Evolutionary conservation across 257 asterid genomes (phyloP).

Genomic region (Fraxinus excelsior): DNA sequence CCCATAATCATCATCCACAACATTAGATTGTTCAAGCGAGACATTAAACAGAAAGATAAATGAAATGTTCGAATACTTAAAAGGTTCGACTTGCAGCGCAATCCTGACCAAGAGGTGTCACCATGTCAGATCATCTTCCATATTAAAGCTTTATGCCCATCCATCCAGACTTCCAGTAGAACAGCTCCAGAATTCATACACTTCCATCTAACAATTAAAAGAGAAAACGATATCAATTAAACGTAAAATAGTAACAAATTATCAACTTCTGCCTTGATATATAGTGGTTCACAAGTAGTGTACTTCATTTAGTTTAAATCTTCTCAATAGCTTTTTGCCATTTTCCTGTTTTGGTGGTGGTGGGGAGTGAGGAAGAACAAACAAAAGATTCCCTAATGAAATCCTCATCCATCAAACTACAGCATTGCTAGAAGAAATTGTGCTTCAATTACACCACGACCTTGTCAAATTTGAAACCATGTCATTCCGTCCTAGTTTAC

Average conservation of each 20-base stretch:
- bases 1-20: slow-evolving; percentile 48
- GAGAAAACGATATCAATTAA: not conserved
- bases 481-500: not conserved
- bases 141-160: slow-evolving; percentile 27
- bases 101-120: slow-evolving; percentile 38
- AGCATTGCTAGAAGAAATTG: not conserved
- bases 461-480: not conserved
- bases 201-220: slow-evolving; percentile 47
- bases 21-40: slow-evolving; percentile 35
- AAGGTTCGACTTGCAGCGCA: slow-evolving; percentile 42
- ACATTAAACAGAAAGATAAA: slow-evolving; percentile 38
- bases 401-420: not conserved
- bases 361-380: not conserved
- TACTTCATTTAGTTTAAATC: not conserved
- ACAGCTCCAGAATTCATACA: slow-evolving; percentile 36
- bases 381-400: not conserved
- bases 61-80: slow-evolving; percentile 39
- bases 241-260: no score
- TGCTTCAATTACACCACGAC: not conserved
- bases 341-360: not conserved
- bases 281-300: not conserved
- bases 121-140: slow-evolving; percentile 39
- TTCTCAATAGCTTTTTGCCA: not conserved
- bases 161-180: slow-evolving; percentile 43
- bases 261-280: not conserved